Percentiles rank a stretch among this genome's conserved stretches.
Conservation (phyloP, 2,329 filamentous ascomycete genomes). For the Onygenales sp. region DNA sequence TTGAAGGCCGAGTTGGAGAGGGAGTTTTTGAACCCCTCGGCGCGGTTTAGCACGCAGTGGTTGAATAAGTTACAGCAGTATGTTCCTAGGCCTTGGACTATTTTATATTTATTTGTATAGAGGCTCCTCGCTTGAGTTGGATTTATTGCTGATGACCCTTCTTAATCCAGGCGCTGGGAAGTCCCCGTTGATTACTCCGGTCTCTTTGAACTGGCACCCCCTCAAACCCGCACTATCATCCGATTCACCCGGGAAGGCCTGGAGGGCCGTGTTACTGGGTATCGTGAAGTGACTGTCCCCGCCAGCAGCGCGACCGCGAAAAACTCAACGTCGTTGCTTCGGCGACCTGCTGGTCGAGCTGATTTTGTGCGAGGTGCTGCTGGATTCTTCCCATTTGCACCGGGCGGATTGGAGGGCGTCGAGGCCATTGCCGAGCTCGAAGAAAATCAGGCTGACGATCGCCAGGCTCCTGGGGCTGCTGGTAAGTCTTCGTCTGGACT, state of each 20-base stretch:
- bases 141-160: not conserved
- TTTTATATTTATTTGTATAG: too few species aligned
- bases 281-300: slow-evolving; percentile 86
- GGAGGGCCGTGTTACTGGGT: slow-evolving; percentile 85
- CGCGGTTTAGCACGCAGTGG: slow-evolving; percentile 74
- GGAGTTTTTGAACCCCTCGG: slow-evolving; percentile 69
- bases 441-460: slow-evolving; percentile 50
- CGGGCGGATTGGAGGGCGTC: slow-evolving; percentile 78
- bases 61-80: slow-evolving; percentile 78
- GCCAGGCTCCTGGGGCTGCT: slow-evolving; percentile 28
- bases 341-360: slow-evolving; percentile 75
- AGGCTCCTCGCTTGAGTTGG: slow-evolving; percentile 3
- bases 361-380: slow-evolving; percentile 90
- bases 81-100: slow-evolving; percentile 11
- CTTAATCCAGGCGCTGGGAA: slow-evolving; percentile 58
- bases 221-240: slow-evolving; percentile 89
- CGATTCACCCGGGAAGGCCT: slow-evolving; percentile 85
- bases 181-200: slow-evolving; percentile 69
- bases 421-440: slow-evolving; percentile 79
- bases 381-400: slow-evolving; percentile 89
- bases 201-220: slow-evolving; percentile 77
- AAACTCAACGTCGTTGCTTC: slow-evolving; percentile 79
- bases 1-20: slow-evolving; percentile 64
- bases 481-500: slow-evolving; percentile 42
- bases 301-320: slow-evolving; percentile 85